Evolutionary conservation across 345 rosid species (phyloP).

Genomic region (Jatropha curcas): DNA sequence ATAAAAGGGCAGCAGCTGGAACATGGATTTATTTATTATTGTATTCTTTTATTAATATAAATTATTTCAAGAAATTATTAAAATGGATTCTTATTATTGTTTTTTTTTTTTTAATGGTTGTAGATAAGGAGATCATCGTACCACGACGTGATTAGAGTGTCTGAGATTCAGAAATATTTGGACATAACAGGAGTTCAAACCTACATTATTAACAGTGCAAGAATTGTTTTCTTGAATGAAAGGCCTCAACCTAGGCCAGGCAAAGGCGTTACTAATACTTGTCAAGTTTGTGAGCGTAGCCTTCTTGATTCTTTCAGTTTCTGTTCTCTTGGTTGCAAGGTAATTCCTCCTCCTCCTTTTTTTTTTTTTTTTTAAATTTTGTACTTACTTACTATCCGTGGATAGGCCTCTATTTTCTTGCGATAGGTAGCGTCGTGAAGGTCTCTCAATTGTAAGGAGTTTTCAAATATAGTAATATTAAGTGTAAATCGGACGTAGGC

Average conservation of each 20-base stretch:
- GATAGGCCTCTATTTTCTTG: too few species aligned
- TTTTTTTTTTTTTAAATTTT: too few species aligned
- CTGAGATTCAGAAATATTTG: constrained; percentile 82
- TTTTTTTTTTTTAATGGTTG: constrained; percentile 1
- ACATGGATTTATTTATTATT: not conserved
- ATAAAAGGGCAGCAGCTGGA: not conserved
- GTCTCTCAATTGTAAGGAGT: too few species aligned
- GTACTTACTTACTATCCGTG: too few species aligned
- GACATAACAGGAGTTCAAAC: constrained; percentile 93
- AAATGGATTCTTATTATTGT: too few species aligned
- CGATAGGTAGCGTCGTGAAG: too few species aligned
- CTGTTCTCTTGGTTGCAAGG: constrained; percentile 99
- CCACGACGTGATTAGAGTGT: constrained; percentile 97
- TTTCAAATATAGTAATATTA: too few species aligned
- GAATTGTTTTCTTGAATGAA: constrained; percentile 91
- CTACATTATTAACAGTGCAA: constrained; percentile 95
- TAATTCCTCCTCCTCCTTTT: too few species aligned
- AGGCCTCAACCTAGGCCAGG: constrained; percentile 98
- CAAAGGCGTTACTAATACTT: constrained; percentile 89
- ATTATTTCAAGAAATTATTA: too few species aligned
- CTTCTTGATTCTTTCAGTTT: constrained; percentile 91
- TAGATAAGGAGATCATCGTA: constrained; percentile 98
- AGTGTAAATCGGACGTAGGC: too few species aligned
- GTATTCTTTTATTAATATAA: not conserved
- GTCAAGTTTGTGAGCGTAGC: constrained; percentile 89